Conservation (phyloP, 352 stramenopile genomes). For the Aphanomyces cochlioides region DNA sequence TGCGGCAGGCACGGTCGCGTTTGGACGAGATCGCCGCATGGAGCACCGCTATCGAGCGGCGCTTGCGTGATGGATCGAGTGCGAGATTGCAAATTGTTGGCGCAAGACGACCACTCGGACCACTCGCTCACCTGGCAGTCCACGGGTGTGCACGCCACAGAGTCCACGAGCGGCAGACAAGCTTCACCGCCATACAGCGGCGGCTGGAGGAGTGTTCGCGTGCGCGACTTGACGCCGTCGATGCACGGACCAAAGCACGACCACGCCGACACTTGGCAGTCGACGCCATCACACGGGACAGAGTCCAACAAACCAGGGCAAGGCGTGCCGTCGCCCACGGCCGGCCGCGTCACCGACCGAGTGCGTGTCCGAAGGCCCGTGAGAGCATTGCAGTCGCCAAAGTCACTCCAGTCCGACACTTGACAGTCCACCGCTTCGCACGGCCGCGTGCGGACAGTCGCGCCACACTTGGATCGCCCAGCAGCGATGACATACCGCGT, state of each 20-base stretch:
- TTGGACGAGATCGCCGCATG: constrained; percentile 39
- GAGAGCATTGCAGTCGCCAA: constrained; percentile 44
- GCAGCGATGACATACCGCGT: constrained; percentile 36
- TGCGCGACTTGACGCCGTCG: constrained; percentile 38
- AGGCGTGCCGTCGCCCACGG: constrained; percentile 38
- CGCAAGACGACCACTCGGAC: not conserved
- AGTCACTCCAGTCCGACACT: constrained; percentile 45
- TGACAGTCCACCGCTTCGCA: constrained; percentile 40
- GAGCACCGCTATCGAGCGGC: constrained; percentile 37
- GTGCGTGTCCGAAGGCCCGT: constrained; percentile 41
- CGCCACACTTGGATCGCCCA: constrained; percentile 32
- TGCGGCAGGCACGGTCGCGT: constrained; percentile 49
- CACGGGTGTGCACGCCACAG: constrained; percentile 31
- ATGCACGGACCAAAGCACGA: constrained; percentile 43
- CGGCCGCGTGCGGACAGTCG: not conserved
- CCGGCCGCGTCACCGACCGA: constrained; percentile 36
- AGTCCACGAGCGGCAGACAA: constrained; percentile 43
- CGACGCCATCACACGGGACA: constrained; percentile 41
- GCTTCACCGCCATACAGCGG: constrained; percentile 38
- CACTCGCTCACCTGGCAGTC: not conserved
- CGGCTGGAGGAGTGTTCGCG: constrained; percentile 38
- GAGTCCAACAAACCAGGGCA: constrained; percentile 43
- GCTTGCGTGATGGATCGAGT: constrained; percentile 38
- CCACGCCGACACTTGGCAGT: constrained; percentile 51
- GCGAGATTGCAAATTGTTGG: constrained; percentile 2